Evolutionary conservation across 2,329 filamentous ascomycete species (phyloP), one percentile per base, ranked within the genome.

Genomic region (Aschersonia sp.): DNA sequence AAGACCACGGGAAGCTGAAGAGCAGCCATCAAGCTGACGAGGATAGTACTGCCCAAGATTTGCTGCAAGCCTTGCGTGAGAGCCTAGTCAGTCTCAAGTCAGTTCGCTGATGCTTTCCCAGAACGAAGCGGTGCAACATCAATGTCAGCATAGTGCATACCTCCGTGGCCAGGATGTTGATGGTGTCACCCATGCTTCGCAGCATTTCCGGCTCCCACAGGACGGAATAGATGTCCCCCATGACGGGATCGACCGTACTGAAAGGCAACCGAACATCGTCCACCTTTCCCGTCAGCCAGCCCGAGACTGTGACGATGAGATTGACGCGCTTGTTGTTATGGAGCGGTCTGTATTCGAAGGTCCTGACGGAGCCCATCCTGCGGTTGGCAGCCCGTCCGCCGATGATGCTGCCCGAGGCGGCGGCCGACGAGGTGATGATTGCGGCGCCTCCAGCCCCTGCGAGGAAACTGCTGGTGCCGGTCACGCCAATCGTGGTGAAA

Each of bases 281-380:
- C 47, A 94, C 82, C 61, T 94, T 97, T 58, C 94, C 92, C 41
- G 88, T 96, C 85, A 98, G 94, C 92, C 92, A 98, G 3, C 92
- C 92, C 0, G 91, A 89, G 31, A 98, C 80, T 0, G 92, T 97
- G 40, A 98, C 81, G 53, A 98, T 92, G 31, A 98, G 75, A 57
- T 98, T 97, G 40, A 96, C 86, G 50, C 89, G 77, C 67, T 98
- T 98, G 66, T 97, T 97, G 69, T 98, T 98, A 70, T 97, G 89
- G 44, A 98, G 70, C 5, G 92, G 92, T 43, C 91, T 80, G 62
- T 97, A 98, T 65, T 98, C 92, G 59, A 97, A 98, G 0, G 92
- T 98, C 65, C 83, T 89, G 50, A 98, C 94, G 1, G 89, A 82
- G 10, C 92, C 91, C 1, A 86, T 97, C 55, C 92, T 78, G 57